Percentiles rank a stretch among this genome's conserved stretches.
phyloP scores from a whole-genome alignment of 2,329 filamentous ascomycete genomes.

The Camptophora hylomeconis region DNA sequence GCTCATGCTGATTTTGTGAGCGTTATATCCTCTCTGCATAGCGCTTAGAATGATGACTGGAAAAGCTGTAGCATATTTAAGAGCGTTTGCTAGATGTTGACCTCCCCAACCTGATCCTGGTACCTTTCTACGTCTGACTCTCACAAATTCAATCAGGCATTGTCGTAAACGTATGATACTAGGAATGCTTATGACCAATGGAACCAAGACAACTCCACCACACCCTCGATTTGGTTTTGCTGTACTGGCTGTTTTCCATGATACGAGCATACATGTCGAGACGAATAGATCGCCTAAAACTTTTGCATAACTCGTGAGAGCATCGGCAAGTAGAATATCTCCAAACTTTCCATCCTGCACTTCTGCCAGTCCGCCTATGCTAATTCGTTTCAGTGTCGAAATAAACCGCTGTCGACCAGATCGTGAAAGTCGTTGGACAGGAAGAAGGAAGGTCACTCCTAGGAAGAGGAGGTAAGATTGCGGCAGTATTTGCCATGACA shows the following conservation, averaged over 20 bases:
- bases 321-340: slow-evolving; percentile 86
- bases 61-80: slow-evolving; percentile 90
- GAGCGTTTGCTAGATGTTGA: slow-evolving; percentile 81
- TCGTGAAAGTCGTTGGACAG: slow-evolving; percentile 55
- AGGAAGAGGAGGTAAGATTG: slow-evolving; percentile 69
- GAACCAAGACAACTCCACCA: slow-evolving; percentile 66
- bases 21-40: slow-evolving; percentile 52
- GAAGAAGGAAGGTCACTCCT: slow-evolving; percentile 57
- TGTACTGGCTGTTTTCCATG: slow-evolving; percentile 57
- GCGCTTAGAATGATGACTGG: slow-evolving; percentile 76
- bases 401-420: slow-evolving; percentile 65
- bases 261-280: slow-evolving; percentile 81
- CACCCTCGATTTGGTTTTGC: slow-evolving; percentile 69
- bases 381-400: slow-evolving; percentile 61
- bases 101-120: slow-evolving; percentile 55
- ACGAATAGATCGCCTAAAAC: slow-evolving; percentile 84
- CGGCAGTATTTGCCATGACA: slow-evolving; percentile 72
- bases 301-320: slow-evolving; percentile 86
- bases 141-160: slow-evolving; percentile 75
- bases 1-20: slow-evolving; percentile 37
- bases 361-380: slow-evolving; percentile 74
- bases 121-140: slow-evolving; percentile 45
- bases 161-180: slow-evolving; percentile 79
- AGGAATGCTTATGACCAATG: slow-evolving; percentile 70
- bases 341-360: slow-evolving; percentile 84